Evolutionary conservation across 345 rosid species (phyloP), one percentile per base, ranked within the genome.

Genomic region (Trapa bicornis): DNA sequence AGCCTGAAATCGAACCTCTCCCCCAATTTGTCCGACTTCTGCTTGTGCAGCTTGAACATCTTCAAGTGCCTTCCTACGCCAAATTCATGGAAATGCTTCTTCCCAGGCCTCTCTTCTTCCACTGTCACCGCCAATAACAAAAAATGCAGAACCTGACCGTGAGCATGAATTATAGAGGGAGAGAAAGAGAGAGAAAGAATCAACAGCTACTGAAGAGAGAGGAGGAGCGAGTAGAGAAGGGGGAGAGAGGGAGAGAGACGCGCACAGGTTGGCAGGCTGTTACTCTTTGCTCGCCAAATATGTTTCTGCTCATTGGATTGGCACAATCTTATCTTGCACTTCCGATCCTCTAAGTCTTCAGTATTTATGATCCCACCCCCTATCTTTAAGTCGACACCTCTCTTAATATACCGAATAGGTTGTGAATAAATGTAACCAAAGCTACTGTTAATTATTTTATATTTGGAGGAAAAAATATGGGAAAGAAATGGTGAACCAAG

Each of bases 31-130:
- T 74, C 77, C 5, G 86, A 72, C 72, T 73, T 84, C 67, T 77
- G 83, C 69, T 73, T 84, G 68, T 69, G 80, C 15, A 78, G 73
- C 74, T 79, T 81, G 75, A 87, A 87, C 92, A 87, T 87, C 36
- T 71, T 65, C 53, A 37, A 32, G 43, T 41, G 42, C 7, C 47
- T 13, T 48, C 36, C 42, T 32, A 8, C 9, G 53, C 9, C 66
- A 42, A 47, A n/a, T 38, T 67, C 73, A 37, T 17, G 15, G 15
- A 37, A 54, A 22, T 22, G 60, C 37, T 58, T 58, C 63, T 58
- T 58, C 63, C 35, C 6, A 14, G 36, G 61, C 29, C 56, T 29
- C 60, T 53, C 70, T 39, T 22, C 62, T 67, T 67, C 70, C 70
- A 37, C 14, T 35, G 45, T 52, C 50, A 13, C 70, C 50, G 8